A percentile compares a stretch with the other conserved stretches of the same genome.
phyloP scores from a whole-genome alignment of 345 rosid species.

The Xanthoceras sorbifolium region DNA sequence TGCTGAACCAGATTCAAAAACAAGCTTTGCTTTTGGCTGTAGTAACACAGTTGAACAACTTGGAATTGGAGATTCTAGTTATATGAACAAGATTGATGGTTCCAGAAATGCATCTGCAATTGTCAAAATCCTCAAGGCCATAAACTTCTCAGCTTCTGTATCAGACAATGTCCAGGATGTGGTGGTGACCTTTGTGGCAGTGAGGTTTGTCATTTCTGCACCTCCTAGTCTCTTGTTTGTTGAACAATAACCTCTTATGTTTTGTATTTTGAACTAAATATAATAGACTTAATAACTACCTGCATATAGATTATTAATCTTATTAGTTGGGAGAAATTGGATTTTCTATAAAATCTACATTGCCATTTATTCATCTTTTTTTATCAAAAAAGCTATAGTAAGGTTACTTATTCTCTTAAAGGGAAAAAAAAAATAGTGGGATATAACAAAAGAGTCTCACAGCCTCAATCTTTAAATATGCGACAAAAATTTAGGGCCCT shows the following conservation, averaged over 20 bases:
- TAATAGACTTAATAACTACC: not conserved
- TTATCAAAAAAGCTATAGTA: not conserved
- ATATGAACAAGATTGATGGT: slow-evolving; percentile 43
- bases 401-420: not conserved
- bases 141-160: slow-evolving; percentile 66
- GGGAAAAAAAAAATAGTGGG: not conserved
- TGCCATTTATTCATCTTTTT: not conserved
- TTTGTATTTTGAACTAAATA: not conserved
- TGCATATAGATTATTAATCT: not conserved
- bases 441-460: not conserved
- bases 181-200: slow-evolving; percentile 66
- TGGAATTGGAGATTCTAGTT: slow-evolving; percentile 47
- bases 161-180: slow-evolving; percentile 66
- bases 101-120: slow-evolving; percentile 43
- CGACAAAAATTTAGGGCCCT: not conserved
- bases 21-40: slow-evolving; percentile 43
- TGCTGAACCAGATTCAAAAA: slow-evolving; percentile 39
- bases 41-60: slow-evolving; percentile 41
- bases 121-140: slow-evolving; percentile 70
- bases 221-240: not conserved
- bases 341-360: not conserved
- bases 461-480: not conserved
- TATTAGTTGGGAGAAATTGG: not conserved
- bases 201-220: slow-evolving; percentile 60
- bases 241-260: not conserved